These are phyloP conservation scores for Eucalyptus coolabah DNA, from an alignment of 345 rosid species.

Conservation along the genomic window DNA sequence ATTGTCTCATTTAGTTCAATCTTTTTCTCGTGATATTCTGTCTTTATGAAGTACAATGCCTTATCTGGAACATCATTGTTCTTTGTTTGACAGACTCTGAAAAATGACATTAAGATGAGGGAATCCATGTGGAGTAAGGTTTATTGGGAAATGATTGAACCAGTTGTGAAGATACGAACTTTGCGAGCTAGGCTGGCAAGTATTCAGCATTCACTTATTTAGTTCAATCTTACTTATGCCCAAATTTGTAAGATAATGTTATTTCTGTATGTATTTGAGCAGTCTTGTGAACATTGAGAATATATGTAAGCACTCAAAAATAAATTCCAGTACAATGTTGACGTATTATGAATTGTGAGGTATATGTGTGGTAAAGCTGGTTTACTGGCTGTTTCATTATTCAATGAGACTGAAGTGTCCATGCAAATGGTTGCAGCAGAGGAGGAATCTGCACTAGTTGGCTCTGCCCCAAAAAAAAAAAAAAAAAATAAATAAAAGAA, in stretches of 20 bases:
- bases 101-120: slow-evolving; percentile 82
- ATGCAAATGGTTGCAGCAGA: neutral
- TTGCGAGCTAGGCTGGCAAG: slow-evolving; percentile 88
- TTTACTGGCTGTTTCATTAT: neutral
- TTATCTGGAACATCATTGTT: neutral
- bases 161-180: slow-evolving; percentile 70
- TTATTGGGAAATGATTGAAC: slow-evolving; percentile 88
- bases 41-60: neutral
- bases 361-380: neutral
- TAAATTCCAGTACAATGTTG: neutral
- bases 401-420: neutral
- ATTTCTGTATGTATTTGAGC: neutral
- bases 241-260: neutral
- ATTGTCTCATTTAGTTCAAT: neutral
- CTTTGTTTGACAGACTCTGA: slow-evolving; percentile 38
- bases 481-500: too few species aligned
- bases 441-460: neutral
- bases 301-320: neutral
- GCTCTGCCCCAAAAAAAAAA: neutral
- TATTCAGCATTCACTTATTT: neutral
- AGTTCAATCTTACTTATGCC: neutral
- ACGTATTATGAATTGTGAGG: neutral
- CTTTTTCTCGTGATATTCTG: neutral
- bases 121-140: slow-evolving; percentile 62
- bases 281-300: neutral